phyloP scores from a whole-genome alignment of 805 yeast genomes.

The Saturnispora kantuleensis region DNA sequence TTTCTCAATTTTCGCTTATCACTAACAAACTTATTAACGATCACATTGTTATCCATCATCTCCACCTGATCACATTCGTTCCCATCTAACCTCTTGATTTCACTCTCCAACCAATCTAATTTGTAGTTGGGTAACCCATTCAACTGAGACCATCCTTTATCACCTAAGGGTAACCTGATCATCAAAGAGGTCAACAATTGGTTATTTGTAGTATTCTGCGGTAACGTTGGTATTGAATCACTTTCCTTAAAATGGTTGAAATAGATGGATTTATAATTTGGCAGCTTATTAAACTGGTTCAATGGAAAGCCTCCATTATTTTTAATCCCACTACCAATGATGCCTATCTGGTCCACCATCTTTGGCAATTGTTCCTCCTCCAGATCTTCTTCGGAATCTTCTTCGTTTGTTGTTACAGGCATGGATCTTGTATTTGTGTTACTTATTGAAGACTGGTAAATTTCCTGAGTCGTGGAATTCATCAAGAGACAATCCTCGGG shows the following conservation, averaged over 20 bases:
- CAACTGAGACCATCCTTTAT: conserved; percentile 16
- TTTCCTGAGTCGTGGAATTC: neutral
- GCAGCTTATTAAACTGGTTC: conserved; percentile 24
- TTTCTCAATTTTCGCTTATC: conserved; percentile 32
- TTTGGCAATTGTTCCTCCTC: neutral
- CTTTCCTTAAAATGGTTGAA: conserved; percentile 20
- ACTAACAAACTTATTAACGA: conserved; percentile 34
- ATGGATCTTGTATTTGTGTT: too few relatives aligned
- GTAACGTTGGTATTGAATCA: conserved; percentile 19
- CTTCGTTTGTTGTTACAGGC: neutral
- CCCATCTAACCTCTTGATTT: conserved; percentile 18
- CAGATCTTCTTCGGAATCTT: neutral
- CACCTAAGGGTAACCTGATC: conserved; percentile 22
- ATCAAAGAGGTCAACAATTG: conserved; percentile 21
- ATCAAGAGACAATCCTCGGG: neutral
- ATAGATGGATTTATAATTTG: conserved; percentile 27
- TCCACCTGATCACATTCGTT: conserved; percentile 36
- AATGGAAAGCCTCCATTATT: conserved; percentile 27
- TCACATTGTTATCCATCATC: conserved; percentile 39
- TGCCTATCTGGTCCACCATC: neutral
- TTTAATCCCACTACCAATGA: conserved; percentile 28
- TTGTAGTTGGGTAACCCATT: conserved; percentile 38
- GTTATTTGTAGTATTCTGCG: conserved; percentile 16
- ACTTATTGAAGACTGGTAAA: too few relatives aligned
- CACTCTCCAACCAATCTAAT: conserved; percentile 18